phyloP scores from a whole-genome alignment of 1,139 yeast genomes.

The Scheffersomyces insectosa region DNA sequence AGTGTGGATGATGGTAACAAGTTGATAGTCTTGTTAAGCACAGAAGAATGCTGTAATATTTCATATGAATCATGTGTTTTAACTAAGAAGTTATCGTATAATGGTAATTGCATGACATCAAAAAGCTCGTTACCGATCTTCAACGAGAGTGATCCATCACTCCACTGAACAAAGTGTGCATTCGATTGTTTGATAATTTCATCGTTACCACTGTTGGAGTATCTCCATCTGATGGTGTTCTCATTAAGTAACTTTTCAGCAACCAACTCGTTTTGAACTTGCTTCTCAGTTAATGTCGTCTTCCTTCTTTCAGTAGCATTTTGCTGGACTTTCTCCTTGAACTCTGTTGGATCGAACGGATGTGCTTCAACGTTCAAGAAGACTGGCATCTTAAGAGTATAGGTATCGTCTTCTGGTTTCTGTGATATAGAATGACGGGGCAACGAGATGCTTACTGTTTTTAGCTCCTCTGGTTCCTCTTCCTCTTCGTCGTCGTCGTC shows the following conservation, averaged over 20 bases:
- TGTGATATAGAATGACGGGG: conserved; percentile 72
- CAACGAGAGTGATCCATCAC: conserved; percentile 83
- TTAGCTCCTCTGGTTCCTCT: conserved; percentile 39
- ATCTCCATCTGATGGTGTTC: conserved; percentile 92
- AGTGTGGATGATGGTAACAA: conserved; percentile 86
- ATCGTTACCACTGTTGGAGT: conserved; percentile 63
- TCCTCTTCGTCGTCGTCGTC: conserved; percentile 32
- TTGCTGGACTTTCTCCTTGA: conserved; percentile 54
- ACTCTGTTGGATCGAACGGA: conserved; percentile 80
- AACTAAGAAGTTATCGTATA: conserved; percentile 72
- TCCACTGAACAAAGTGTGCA: conserved; percentile 90
- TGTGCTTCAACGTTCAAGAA: conserved; percentile 80
- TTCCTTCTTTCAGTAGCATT: conserved; percentile 44
- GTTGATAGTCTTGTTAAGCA: conserved; percentile 58
- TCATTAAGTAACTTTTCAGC: conserved; percentile 63
- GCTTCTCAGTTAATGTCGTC: conserved; percentile 32
- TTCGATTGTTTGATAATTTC: conserved; percentile 81
- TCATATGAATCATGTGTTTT: conserved; percentile 72
- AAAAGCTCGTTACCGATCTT: conserved; percentile 87
- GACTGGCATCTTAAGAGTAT: conserved; percentile 73
- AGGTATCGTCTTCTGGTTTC: conserved; percentile 42
- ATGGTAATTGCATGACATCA: conserved; percentile 68
- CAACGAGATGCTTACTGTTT: conserved; percentile 59
- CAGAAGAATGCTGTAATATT: conserved; percentile 58
- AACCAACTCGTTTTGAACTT: conserved; percentile 43